These are phyloP conservation scores for Wickerhamomyces sp. DNA, from an alignment of 1,139 yeast species.

Conservation along the genomic window DNA sequence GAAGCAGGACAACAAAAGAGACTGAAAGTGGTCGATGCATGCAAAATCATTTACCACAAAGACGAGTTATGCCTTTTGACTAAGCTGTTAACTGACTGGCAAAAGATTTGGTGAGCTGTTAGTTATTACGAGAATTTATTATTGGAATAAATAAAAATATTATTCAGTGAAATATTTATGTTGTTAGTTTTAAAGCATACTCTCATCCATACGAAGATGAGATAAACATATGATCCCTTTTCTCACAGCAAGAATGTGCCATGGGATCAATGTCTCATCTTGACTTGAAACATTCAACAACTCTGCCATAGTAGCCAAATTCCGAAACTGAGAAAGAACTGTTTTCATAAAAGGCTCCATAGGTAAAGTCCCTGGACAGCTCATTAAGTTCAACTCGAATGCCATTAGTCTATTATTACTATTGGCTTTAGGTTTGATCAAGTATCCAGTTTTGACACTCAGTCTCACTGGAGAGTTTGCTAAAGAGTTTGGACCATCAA, in stretches of 20 bases:
- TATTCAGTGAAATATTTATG: no score
- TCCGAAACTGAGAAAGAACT: conserved; percentile 63
- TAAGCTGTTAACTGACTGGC: not conserved
- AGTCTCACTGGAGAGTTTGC: conserved; percentile 68
- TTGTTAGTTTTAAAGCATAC: no score
- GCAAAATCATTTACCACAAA: not conserved
- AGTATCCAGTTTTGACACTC: conserved; percentile 69
- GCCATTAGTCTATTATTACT: conserved; percentile 22
- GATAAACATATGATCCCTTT: conserved; percentile 50
- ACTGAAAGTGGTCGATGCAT: conserved; percentile 3
- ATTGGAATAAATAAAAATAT: not conserved
- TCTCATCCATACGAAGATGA: conserved; percentile 33
- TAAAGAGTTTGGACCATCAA: conserved; percentile 57
- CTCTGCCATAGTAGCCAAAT: conserved; percentile 46
- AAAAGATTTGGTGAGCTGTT: no score
- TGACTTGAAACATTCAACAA: conserved; percentile 37
- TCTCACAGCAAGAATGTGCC: conserved; percentile 78
- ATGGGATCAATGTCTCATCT: conserved; percentile 52
- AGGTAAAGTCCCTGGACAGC: conserved; percentile 64
- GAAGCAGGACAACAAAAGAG: conserved; percentile 16
- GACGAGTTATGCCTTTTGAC: conserved; percentile 4
- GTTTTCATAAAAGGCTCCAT: conserved; percentile 53
- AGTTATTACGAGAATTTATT: no score
- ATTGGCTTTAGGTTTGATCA: conserved; percentile 41
- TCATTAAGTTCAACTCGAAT: conserved; percentile 60